Evolutionary conservation across 2,329 filamentous ascomycete genomes (phyloP), one percentile per base, ranked within the genome.

Genomic region (Meredithiella fracta): DNA sequence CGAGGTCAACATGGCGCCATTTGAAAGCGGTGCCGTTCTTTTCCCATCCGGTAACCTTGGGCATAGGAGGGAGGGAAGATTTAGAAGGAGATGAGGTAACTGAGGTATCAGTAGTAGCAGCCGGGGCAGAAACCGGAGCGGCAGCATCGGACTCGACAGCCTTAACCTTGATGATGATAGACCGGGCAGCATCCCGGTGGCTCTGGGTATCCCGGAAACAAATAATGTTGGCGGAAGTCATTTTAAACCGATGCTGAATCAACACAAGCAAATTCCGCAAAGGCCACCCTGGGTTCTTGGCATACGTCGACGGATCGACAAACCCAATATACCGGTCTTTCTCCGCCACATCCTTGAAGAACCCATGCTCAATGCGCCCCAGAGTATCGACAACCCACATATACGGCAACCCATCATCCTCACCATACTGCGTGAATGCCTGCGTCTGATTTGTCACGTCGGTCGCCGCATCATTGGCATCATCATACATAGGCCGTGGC

Each of bases 21-120:
- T 80, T 79, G 17, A 97, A 73, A 26, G 51, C 53, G 65, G 94
- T 95, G 25, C 85, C 84, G 23, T 78, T 75, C 17, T 80, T 76
- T 68, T 97, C 92, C 92, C 92, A 98, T 22, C 92, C 92, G 1
- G 90, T 95, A 9, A 92, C 83, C 66, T 94, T 96, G 52, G 92
- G 91, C 76, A 94, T 80, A 11, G 29, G 29, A 34, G 29, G 29
- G 29, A 34, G 29, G 11, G 11, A 5, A 34, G n/a, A n/a, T n/a
- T n/a, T n/a, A n/a, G n/a, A n/a, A n/a, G n/a, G 29, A 34, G 29
- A 11, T 34, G 29, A 11, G 11, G 29, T 34, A n/a, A n/a, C 29
- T 11, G 11, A 34, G 29, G 29, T 34, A 34, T 5, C 11, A 11
- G 29, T 34, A 34, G 29, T 11, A 34, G 11, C 29, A 11, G 29